Percentiles rank a stretch among this genome's conserved stretches.
Conservation (phyloP, 352 stramenopile species). For the Pythium graminicola region DNA sequence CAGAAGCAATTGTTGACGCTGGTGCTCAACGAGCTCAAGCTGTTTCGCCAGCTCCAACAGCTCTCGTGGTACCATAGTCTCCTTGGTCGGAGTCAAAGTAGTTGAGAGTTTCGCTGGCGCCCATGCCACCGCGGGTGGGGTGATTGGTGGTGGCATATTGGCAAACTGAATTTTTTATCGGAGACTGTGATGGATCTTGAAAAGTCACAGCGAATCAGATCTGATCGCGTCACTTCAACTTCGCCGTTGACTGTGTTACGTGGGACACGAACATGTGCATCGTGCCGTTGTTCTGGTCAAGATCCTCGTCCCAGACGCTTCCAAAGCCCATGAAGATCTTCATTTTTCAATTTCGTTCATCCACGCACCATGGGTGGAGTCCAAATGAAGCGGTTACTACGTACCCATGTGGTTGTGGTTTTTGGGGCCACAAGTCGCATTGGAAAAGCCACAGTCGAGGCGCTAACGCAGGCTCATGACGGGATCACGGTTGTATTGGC, state of each 20-base stretch:
- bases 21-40: slow-evolving; percentile 18
- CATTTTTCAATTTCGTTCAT: background rate
- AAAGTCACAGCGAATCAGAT: background rate
- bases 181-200: background rate
- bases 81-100: background rate
- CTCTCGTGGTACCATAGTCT: background rate
- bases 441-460: slow-evolving; percentile 47
- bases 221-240: slow-evolving; percentile 5
- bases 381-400: slow-evolving; percentile 52
- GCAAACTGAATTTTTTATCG: background rate
- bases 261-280: background rate
- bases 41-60: slow-evolving; percentile 22
- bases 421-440: slow-evolving; percentile 69
- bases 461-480: slow-evolving; percentile 33
- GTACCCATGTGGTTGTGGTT: slow-evolving; percentile 57
- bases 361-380: slow-evolving; percentile 19
- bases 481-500: slow-evolving; percentile 48
- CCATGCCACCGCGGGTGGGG: slow-evolving; percentile 3
- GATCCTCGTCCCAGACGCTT: background rate
- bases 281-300: background rate
- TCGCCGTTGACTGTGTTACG: background rate
- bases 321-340: background rate
- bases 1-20: slow-evolving; percentile 16
- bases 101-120: slow-evolving; percentile 7
- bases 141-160: background rate